Evolutionary conservation across 139 green algal species (phyloP), one percentile per base, ranked within the genome.

Genomic region (Pleodorina starrii): DNA sequence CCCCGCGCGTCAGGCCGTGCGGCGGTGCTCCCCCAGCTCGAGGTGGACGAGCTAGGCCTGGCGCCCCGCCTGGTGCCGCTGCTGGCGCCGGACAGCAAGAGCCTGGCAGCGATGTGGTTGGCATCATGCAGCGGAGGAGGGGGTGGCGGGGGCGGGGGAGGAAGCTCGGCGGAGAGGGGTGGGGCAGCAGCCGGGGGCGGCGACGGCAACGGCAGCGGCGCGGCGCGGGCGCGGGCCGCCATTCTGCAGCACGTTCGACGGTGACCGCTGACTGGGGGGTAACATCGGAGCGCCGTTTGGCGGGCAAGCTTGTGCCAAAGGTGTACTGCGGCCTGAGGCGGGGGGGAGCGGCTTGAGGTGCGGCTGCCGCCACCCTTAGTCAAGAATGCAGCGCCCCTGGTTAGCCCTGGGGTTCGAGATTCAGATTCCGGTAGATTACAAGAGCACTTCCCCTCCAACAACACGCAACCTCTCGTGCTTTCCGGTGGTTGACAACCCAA

Each of bases 1-100:
- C n/a, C n/a, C n/a, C n/a, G n/a, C n/a, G n/a, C n/a, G n/a, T n/a
- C 66, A 88, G 82, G 82, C 21, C 32, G 40, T 43, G 82, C 82
- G 32, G 44, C 38, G 82, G 44, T 88, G 63, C 43, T 79, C 0
- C 44, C 63, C 1, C 82, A 88, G 43, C 2, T 71, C 32, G 44
- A 88, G 9, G 66, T 88, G 82, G 82, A 88, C 35, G 82, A 88
- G 66, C 0, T 12, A 10, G 82, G 82, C 32, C 42, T 88, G 10
- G 66, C 66, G 16, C 40, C 27, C 27, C 63, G n/a, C 25, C 43
- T 88, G 82, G 44, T 88, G 82, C 43, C 21, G 10, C 82, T 88
- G 44, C 51, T 73, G 78, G 78, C 78, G 48, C 48, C 48, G 32
- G 76, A 71, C 17, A 40, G 40, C 21, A 76, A 32, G 68, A n/a